Conservation (phyloP, 352 stramenopile species). For the Pythium chondricola region DNA sequence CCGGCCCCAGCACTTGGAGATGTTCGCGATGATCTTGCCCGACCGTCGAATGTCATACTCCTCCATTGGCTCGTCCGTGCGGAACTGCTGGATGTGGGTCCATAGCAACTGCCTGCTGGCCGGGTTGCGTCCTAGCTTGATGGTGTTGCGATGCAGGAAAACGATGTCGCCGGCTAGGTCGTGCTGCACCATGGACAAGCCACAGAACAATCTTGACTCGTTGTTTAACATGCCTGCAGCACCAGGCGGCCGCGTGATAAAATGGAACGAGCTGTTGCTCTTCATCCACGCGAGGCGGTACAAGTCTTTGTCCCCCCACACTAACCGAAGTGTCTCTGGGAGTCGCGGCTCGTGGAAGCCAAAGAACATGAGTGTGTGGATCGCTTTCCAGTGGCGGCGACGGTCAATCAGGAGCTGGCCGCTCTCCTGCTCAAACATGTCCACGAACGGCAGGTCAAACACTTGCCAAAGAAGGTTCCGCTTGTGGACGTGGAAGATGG, state of each 20-base stretch:
- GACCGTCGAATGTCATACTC: neutral
- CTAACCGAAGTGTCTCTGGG: constrained; percentile 40
- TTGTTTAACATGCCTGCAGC: constrained; percentile 2
- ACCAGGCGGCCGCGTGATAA: constrained; percentile 13
- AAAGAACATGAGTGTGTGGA: constrained; percentile 62
- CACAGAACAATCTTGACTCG: constrained; percentile 11
- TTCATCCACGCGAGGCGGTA: constrained; percentile 36
- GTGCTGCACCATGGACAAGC: constrained; percentile 21
- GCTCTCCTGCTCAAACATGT: constrained; percentile 68
- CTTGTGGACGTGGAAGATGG: constrained; percentile 75
- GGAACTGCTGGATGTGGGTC: constrained; percentile 12
- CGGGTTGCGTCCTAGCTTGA: neutral
- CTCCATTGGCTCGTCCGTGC: neutral
- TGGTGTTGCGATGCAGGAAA: constrained; percentile 17
- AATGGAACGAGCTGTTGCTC: constrained; percentile 14
- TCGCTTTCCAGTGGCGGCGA: constrained; percentile 23
- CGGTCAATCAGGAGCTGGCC: constrained; percentile 64
- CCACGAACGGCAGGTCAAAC: constrained; percentile 38
- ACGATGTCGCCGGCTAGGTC: constrained; percentile 10
- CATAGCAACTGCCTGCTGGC: constrained; percentile 1
- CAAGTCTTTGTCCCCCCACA: constrained; percentile 77
- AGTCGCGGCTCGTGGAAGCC: constrained; percentile 27
- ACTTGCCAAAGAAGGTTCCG: constrained; percentile 60
- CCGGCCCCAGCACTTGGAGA: constrained; percentile 1
- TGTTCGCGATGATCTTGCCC: neutral